phyloP scores from a whole-genome alignment of 2,329 filamentous ascomycete genomes.

The Calonectria crousiana region DNA sequence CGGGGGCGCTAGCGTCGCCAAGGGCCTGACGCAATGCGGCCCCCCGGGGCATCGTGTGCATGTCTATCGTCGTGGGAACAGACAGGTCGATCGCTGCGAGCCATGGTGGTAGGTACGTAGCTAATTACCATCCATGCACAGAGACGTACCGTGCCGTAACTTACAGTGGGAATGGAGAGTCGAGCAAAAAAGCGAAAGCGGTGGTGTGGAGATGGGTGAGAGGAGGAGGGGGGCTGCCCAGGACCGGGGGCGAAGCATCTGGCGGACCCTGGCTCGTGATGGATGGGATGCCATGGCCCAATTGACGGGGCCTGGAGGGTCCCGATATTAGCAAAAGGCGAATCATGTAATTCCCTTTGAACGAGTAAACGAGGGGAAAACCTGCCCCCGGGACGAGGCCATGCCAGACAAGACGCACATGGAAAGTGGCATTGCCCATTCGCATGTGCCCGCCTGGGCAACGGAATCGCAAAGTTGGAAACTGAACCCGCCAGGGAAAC shows the following conservation, averaged over 20 bases:
- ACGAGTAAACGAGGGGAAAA: slow-evolving; percentile 7
- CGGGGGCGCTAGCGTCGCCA: slow-evolving; percentile 23
- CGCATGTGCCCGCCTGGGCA: background rate
- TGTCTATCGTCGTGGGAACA: slow-evolving; percentile 23
- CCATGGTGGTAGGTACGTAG: slow-evolving; percentile 24
- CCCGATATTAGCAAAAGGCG: background rate
- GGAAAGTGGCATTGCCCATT: slow-evolving; percentile 1
- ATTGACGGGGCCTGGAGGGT: background rate
- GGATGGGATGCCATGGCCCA: slow-evolving; percentile 9
- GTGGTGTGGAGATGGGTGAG: background rate
- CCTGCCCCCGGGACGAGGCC: slow-evolving; percentile 1
- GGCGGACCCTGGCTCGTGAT: slow-evolving; percentile 40
- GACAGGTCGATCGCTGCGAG: slow-evolving; percentile 30
- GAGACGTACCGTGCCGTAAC: slow-evolving; percentile 5
- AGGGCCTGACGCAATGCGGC: slow-evolving; percentile 26
- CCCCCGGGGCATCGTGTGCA: slow-evolving; percentile 27
- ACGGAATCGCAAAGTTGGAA: slow-evolving; percentile 22
- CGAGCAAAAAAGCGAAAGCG: background rate
- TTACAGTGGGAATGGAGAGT: slow-evolving; percentile 1
- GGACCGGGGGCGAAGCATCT: slow-evolving; percentile 33
- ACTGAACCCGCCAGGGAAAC: slow-evolving; percentile 28
- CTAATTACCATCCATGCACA: slow-evolving; percentile 7
- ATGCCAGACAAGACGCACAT: too few species aligned
- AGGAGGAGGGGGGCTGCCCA: background rate
- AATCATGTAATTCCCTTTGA: slow-evolving; percentile 7